A percentile compares a stretch with the other conserved stretches of the same genome.
Evolutionary conservation across 139 green algal genomes (phyloP).

Genomic region (Pleodorina starrii): DNA sequence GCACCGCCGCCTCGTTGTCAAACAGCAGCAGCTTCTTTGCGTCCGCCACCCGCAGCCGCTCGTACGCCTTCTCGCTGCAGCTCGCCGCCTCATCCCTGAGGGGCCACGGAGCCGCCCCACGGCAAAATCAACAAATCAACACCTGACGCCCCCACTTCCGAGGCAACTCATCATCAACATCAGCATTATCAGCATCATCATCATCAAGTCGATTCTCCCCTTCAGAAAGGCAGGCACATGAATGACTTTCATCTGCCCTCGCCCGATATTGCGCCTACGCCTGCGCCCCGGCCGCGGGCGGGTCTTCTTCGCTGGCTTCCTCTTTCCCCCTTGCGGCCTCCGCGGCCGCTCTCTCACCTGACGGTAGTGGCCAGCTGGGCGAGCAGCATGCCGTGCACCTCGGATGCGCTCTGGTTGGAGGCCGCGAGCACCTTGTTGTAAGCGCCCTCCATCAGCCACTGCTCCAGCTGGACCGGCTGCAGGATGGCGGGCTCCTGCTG

Average conservation of each 20-base stretch:
- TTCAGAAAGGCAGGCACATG: no score
- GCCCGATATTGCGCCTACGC: no score
- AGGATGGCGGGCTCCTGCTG: conserved; percentile 65
- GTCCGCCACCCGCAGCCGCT: conserved; percentile 78
- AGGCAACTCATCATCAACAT: no score
- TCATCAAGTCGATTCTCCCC: no score
- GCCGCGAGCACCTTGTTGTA: conserved; percentile 88
- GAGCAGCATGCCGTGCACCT: conserved; percentile 74
- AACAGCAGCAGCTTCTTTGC: conserved; percentile 88
- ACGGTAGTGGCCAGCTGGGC: conserved; percentile 89
- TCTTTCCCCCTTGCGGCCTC: not conserved
- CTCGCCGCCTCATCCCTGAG: conserved; percentile 93
- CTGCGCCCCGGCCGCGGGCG: no score
- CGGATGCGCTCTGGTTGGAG: conserved; percentile 12
- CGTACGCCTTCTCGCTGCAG: conserved; percentile 93
- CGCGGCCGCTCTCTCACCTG: no score
- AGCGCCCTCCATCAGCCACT: conserved; percentile 96
- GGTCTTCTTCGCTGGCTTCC: no score
- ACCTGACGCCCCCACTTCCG: no score
- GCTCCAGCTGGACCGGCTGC: conserved; percentile 88
- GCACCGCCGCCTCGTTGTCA: conserved; percentile 67
- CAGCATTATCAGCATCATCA: no score
- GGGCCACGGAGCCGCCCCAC: no score
- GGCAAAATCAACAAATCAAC: no score
- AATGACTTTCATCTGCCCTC: no score